Evolutionary conservation across 2,329 filamentous ascomycete species (phyloP).

Genomic region (Fusarium palustre): DNA sequence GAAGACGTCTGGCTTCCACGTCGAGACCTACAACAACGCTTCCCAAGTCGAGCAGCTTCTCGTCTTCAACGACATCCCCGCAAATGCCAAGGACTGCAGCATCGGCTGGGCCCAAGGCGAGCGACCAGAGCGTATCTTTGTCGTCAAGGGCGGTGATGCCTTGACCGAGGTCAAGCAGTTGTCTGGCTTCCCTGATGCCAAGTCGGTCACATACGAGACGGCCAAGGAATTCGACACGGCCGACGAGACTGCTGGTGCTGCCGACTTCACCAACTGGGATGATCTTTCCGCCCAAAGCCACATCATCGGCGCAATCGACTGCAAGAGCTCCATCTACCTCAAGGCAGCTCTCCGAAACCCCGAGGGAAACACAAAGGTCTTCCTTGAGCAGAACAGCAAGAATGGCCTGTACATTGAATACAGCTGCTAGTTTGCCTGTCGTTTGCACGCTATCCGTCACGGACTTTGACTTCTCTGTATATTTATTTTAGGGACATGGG

Average conservation of each 20-base stretch:
- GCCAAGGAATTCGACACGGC: constrained; percentile 41
- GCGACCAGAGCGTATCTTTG: constrained; percentile 54
- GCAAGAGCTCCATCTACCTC: constrained; percentile 48
- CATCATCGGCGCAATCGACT: constrained; percentile 44
- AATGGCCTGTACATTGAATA: constrained; percentile 49
- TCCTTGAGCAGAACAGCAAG: constrained; percentile 48
- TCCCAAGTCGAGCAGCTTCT: constrained; percentile 49
- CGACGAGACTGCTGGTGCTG: constrained; percentile 30
- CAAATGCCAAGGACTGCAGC: constrained; percentile 46
- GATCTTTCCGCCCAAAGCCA: constrained; percentile 35
- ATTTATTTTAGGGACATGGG: constrained; percentile 7
- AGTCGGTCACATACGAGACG: constrained; percentile 38
- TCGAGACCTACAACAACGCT: constrained; percentile 43
- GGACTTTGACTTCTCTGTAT: constrained; percentile 16
- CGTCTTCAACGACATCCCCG: constrained; percentile 50
- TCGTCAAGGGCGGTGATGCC: constrained; percentile 49
- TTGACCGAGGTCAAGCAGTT: constrained; percentile 44
- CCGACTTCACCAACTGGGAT: constrained; percentile 52
- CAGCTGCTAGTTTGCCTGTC: constrained; percentile 9
- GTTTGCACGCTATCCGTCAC: not conserved
- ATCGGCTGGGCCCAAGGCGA: constrained; percentile 54
- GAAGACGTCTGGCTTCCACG: constrained; percentile 31
- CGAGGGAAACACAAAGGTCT: constrained; percentile 46
- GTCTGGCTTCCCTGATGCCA: constrained; percentile 41
- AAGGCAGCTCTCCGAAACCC: constrained; percentile 43